Evolutionary conservation across 2,329 filamentous ascomycete genomes (phyloP), one percentile per base, ranked within the genome.

Genomic region (Bretziella fagacearum): DNA sequence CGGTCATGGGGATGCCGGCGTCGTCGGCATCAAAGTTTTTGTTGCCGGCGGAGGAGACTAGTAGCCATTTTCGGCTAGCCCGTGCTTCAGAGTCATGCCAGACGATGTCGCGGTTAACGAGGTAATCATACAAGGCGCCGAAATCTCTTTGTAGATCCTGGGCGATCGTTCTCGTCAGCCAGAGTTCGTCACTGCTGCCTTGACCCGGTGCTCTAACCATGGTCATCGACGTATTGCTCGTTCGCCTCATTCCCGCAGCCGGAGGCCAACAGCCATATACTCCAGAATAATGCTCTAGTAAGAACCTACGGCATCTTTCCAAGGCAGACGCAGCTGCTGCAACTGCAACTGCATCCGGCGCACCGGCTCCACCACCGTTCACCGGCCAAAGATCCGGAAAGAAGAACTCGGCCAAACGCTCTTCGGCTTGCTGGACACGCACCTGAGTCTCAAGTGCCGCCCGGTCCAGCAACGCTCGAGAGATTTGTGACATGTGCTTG

Each of bases 111-210:
- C 76, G 69, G 57, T 83, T 73, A 13, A 84, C 78, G 1, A 83
- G 63, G 52, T 80, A 81, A 55, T 83, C 78, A 54, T 84, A 84
- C 1, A 84, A 62, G 0, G 74, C 72, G 2, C 75, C 74, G 54
- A 84, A 82, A 53, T 83, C 79, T 26, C 64, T 65, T 53, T 80
- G 75, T n/a, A 84, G 57, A 2, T 64, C 64, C 40, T 69, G 65
- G 1, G 68, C 68, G 15, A 81, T 57, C 2, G 65, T 68, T 33
- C 79, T 66, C 3, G 71, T 78, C 10, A 83, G 63, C 78, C 78
- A 82, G 32, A 65, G 64, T 7, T 70, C 67, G 26, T 69, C 63
- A n/a, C n/a, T n/a, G n/a, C n/a, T n/a, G n/a, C n/a, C n/a, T n/a
- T 6, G 58, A 64, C 1, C 63, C 61, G 30, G 13, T 36, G 13